Percentiles rank a stretch among this genome's conserved stretches.
These are phyloP conservation scores for Ilyonectria destructans DNA, from an alignment of 2,329 filamentous ascomycete species.

Conservation along the genomic window DNA sequence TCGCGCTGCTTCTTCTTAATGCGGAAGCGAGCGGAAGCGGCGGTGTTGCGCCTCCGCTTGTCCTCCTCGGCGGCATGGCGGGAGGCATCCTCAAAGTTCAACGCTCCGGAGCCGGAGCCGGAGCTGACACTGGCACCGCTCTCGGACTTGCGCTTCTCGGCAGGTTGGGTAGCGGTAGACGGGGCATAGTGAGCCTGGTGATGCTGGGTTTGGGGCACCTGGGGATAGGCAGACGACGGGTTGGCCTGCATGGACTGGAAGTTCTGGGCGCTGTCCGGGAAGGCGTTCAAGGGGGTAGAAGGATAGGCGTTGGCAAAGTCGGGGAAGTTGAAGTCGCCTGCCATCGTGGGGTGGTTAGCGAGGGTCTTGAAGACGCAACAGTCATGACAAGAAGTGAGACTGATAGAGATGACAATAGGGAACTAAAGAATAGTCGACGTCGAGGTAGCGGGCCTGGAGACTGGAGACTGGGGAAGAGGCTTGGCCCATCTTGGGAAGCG, in stretches of 20 bases:
- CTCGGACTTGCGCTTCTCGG: constrained; percentile 66
- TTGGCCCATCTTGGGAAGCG: constrained; percentile 49
- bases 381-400: constrained; percentile 42
- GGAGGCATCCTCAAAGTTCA: constrained; percentile 79
- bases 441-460: constrained; percentile 39
- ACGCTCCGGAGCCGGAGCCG: constrained; percentile 57
- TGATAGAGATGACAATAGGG: constrained; percentile 37
- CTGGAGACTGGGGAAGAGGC: constrained; percentile 42
- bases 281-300: constrained; percentile 64
- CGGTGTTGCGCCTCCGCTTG: constrained; percentile 90
- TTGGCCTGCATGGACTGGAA: constrained; percentile 70
- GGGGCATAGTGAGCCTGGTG: constrained; percentile 53
- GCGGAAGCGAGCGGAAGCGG: constrained; percentile 89
- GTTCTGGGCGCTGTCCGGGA: constrained; percentile 54
- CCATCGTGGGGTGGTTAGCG: constrained; percentile 59
- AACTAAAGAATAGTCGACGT: constrained; percentile 43
- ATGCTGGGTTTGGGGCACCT: constrained; percentile 57
- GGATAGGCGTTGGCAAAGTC: constrained; percentile 70
- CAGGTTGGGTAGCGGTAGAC: constrained; percentile 48
- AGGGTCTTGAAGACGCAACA: constrained; percentile 38
- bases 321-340: constrained; percentile 73
- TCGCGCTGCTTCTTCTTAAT: constrained; percentile 98
- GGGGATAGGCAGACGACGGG: constrained; percentile 64
- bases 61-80: constrained; percentile 88
- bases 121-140: constrained; percentile 46